Evolutionary conservation across 2,329 filamentous ascomycete species (phyloP).

Genomic region (Nakataea oryzae): DNA sequence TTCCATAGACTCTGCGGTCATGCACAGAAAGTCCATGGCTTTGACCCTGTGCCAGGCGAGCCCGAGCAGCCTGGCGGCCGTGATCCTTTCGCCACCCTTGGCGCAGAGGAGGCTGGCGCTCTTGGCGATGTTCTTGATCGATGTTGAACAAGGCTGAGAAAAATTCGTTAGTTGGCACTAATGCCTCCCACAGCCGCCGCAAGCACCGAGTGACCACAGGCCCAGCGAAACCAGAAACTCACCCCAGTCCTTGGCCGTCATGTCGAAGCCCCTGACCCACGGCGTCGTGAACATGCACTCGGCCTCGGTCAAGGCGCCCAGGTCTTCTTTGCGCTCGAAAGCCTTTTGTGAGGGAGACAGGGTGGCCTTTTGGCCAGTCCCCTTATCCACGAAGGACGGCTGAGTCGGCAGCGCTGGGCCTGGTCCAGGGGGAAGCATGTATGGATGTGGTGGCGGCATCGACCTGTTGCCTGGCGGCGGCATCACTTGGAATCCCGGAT

Average conservation of each 20-base stretch:
- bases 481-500: no score
- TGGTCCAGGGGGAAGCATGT: no score
- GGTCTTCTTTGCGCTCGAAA: slow-evolving; percentile 10
- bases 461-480: slow-evolving; percentile 1
- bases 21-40: no score
- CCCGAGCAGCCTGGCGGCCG: slow-evolving; percentile 17
- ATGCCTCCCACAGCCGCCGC: no score
- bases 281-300: slow-evolving; percentile 23
- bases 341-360: neutral
- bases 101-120: slow-evolving; percentile 22
- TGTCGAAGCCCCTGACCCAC: slow-evolving; percentile 25
- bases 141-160: neutral
- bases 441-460: no score
- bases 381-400: neutral
- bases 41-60: slow-evolving; percentile 19
- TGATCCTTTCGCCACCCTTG: slow-evolving; percentile 17
- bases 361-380: neutral
- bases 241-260: slow-evolving; percentile 23
- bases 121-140: slow-evolving; percentile 38
- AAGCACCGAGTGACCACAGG: no score
- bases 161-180: no score
- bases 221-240: neutral
- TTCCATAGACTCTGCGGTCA: no score
- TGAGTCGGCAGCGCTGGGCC: neutral
- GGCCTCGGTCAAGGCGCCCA: slow-evolving; percentile 19